Evolutionary conservation across 2,329 filamentous ascomycete species (phyloP), one percentile per base, ranked within the genome.

Genomic region (Juglanconis oblonga): DNA sequence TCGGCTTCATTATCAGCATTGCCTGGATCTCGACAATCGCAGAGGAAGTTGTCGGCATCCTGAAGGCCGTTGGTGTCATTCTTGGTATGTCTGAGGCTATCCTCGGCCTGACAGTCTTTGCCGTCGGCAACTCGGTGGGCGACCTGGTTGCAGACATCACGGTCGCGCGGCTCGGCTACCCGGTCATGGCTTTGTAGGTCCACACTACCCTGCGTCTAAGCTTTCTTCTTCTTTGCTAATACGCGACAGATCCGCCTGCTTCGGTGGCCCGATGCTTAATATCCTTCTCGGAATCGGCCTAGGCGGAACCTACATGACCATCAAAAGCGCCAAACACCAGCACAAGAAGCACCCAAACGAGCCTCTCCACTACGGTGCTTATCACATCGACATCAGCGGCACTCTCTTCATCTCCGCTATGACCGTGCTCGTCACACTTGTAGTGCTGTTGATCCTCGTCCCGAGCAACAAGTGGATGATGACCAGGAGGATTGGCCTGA

Each of bases 181-280:
- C 95, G 0, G 92, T 99, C 64, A 99, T 99, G 95, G 95, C 95
- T 44, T 69, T 89, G 80, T 85, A 74, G 75, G 82, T 82, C 11
- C 53, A 40, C 5, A 31, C 36, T 40, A 13, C 33, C 24, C 48
- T 29, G 57, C 54, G 36, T 35, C 35, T 51, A 5, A 13, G 33
- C 29, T 10, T 38, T 13, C 13, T 11, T 33, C 3, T 3, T 44
- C 42, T 38, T 50, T 32, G 62, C 71, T 74, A 67, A 72, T 64
- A 33, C 36, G 42, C 44, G 40, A 50, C 63, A 86, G 83, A 45
- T 93, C 91, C 38, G 95, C 95, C 4, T 99, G 95, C 72, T 97
- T 99, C 72, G 95, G 95, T n/a, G 96, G 95, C 0, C 95, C 95
- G 0, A 94, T 99, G 92, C 84, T 99, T 45, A 99, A 99, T 68